phyloP scores from a whole-genome alignment of 129 eudicot genomes.

The Flaveria linearis region DNA sequence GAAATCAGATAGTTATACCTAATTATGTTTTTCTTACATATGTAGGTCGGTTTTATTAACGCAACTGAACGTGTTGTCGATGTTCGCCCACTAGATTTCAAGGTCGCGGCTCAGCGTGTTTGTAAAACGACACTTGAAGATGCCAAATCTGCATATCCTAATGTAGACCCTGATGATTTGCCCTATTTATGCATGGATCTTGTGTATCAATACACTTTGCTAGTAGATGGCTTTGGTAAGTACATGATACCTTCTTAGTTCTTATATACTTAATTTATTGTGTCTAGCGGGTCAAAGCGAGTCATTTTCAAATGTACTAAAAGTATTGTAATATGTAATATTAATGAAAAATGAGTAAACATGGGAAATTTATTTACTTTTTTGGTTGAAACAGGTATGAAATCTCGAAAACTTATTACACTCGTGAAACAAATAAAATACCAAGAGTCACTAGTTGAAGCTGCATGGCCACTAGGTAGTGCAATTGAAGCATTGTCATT shows the following conservation, averaged over 20 bases:
- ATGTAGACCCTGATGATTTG: conserved; percentile 53
- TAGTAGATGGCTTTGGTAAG: conserved; percentile 95
- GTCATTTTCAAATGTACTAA: neutral
- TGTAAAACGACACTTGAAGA: conserved; percentile 63
- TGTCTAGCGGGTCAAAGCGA: neutral
- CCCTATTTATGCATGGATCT: conserved; percentile 98
- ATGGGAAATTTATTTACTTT: neutral
- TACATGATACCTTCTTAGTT: conserved; percentile 6
- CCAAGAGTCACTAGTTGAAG: conserved; percentile 79
- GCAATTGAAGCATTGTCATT: conserved; percentile 86
- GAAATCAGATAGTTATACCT: neutral
- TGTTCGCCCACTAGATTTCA: conserved; percentile 75
- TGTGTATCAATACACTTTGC: conserved; percentile 87
- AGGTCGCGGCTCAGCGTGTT: conserved; percentile 77
- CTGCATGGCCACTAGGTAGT: conserved; percentile 99
- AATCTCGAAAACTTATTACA: conserved; percentile 65
- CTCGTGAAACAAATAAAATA: conserved; percentile 75
- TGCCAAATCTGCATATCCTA: conserved; percentile 56
- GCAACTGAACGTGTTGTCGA: conserved; percentile 53
- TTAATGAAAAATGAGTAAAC: neutral
- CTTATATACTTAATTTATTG: neutral
- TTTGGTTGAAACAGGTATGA: conserved; percentile 52
- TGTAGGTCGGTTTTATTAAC: conserved; percentile 81
- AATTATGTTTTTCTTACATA: neutral
- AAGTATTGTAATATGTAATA: neutral